phyloP scores from a whole-genome alignment of 2,329 filamentous ascomycete species.

The Ophidiomyces ophidiicola region DNA sequence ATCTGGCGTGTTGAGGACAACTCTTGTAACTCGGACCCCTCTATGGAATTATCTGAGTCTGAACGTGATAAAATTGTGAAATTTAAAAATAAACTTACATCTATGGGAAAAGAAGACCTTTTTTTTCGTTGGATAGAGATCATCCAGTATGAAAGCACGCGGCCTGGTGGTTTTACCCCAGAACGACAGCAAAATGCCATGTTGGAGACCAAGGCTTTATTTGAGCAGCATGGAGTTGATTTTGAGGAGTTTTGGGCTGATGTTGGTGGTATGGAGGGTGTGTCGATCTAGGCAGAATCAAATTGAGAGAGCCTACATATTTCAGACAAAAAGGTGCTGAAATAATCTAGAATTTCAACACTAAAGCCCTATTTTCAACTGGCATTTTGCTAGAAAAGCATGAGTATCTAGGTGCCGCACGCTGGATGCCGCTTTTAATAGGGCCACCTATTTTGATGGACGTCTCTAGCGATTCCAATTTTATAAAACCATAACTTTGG shows the following conservation, averaged over 20 bases:
- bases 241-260: slow-evolving; percentile 71
- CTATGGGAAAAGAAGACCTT: slow-evolving; percentile 70
- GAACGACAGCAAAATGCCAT: slow-evolving; percentile 63
- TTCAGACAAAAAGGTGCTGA: background rate
- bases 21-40: slow-evolving; percentile 17
- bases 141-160: slow-evolving; percentile 72
- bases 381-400: too few species aligned
- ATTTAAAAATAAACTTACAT: slow-evolving; percentile 63
- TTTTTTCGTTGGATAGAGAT: slow-evolving; percentile 92
- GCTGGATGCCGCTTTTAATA: too few species aligned
- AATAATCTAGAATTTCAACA: too few species aligned
- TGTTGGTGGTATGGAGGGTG: slow-evolving; percentile 48
- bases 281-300: slow-evolving; percentile 35
- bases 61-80: slow-evolving; percentile 57
- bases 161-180: slow-evolving; percentile 63
- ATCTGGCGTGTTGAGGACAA: slow-evolving; percentile 47
- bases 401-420: too few species aligned
- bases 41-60: slow-evolving; percentile 32
- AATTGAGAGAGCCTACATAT: background rate
- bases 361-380: too few species aligned
- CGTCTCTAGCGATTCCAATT: too few species aligned
- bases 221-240: slow-evolving; percentile 62
- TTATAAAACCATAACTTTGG: too few species aligned
- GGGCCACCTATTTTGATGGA: too few species aligned
- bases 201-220: slow-evolving; percentile 61